phyloP scores from a whole-genome alignment of 331 rosid species.

The Phaseolus coccineus region DNA sequence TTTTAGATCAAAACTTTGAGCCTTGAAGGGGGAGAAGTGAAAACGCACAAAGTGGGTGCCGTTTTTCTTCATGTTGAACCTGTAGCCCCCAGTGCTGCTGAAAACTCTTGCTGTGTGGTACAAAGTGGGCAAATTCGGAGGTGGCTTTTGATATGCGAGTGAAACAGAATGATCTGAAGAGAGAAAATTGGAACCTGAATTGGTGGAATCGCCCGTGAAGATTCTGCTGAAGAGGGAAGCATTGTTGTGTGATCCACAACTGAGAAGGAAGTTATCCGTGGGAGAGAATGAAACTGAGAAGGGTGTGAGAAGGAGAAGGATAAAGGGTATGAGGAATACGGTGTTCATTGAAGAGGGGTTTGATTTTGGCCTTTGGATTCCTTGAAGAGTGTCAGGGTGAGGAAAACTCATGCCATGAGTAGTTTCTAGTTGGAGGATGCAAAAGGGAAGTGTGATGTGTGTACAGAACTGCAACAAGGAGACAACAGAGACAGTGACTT shows the following conservation, averaged over 20 bases:
- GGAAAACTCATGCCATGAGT: slow-evolving; percentile 25
- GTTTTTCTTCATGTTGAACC: slow-evolving; percentile 65
- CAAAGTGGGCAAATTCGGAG: slow-evolving; percentile 53
- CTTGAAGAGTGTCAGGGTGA: slow-evolving; percentile 30
- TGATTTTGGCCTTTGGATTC: slow-evolving; percentile 10
- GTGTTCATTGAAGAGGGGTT: slow-evolving; percentile 60
- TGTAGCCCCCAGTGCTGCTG: slow-evolving; percentile 60
- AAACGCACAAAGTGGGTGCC: slow-evolving; percentile 88
- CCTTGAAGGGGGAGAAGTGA: slow-evolving; percentile 79
- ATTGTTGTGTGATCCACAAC: slow-evolving; percentile 79
- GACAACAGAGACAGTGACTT: slow-evolving; percentile 50
- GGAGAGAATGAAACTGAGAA: slow-evolving; percentile 68
- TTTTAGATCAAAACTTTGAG: slow-evolving; percentile 57
- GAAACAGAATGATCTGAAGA: slow-evolving; percentile 56
- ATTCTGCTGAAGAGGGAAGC: slow-evolving; percentile 57
- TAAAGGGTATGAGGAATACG: slow-evolving; percentile 43
- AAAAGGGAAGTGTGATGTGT: slow-evolving; percentile 1
- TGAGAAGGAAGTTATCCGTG: slow-evolving; percentile 73
- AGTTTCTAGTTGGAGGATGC: background rate
- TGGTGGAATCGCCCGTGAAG: slow-evolving; percentile 67
- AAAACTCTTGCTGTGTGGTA: slow-evolving; percentile 88
- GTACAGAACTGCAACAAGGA: slow-evolving; percentile 27
- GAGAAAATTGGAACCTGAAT: slow-evolving; percentile 58
- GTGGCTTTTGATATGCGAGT: slow-evolving; percentile 62
- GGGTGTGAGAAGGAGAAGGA: slow-evolving; percentile 52